Percentiles rank a stretch among this genome's conserved stretches.
Evolutionary conservation across 495 filamentous ascomycete species (phyloP).

Genomic region (Tuber umbilicatum): DNA sequence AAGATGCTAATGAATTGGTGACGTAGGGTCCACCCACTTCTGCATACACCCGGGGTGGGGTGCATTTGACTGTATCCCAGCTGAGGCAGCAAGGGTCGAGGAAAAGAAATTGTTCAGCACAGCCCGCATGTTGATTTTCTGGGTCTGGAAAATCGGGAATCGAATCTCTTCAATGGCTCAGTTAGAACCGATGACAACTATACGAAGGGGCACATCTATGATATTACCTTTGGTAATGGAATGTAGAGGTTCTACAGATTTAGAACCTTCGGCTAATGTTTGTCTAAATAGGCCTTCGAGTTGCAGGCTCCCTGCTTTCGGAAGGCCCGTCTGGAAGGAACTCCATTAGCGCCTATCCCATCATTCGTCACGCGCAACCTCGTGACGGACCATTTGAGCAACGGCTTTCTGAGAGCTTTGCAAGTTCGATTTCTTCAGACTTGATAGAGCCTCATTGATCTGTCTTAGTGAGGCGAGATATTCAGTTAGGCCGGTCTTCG

Average conservation of each 20-base stretch:
- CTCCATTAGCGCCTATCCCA: not conserved
- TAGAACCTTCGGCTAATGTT: slow-evolving; percentile 63
- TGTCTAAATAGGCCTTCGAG: slow-evolving; percentile 76
- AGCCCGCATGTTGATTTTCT: slow-evolving; percentile 52
- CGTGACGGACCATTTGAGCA: slow-evolving; percentile 49
- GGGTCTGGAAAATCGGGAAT: slow-evolving; percentile 57
- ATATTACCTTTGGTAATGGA: slow-evolving; percentile 74
- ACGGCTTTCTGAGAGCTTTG: slow-evolving; percentile 87
- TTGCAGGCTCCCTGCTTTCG: slow-evolving; percentile 69
- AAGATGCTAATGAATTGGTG: slow-evolving; percentile 64
- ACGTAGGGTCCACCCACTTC: slow-evolving; percentile 82
- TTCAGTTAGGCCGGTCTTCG: slow-evolving; percentile 70
- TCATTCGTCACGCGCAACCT: not conserved
- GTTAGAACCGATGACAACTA: not conserved
- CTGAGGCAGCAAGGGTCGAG: slow-evolving; percentile 49
- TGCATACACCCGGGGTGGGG: slow-evolving; percentile 74
- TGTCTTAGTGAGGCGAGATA: slow-evolving; percentile 86
- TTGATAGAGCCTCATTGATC: slow-evolving; percentile 67
- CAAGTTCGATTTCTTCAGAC: slow-evolving; percentile 80
- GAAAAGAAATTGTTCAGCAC: slow-evolving; percentile 55
- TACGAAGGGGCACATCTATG: not conserved
- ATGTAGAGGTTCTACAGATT: slow-evolving; percentile 78
- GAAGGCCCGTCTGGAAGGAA: slow-evolving; percentile 55
- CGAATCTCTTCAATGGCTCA: slow-evolving; percentile 52
- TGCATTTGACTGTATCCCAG: slow-evolving; percentile 50